These are phyloP conservation scores for Annulohypoxylon nitens DNA, from an alignment of 495 filamentous ascomycete genomes.

Conservation along the genomic window DNA sequence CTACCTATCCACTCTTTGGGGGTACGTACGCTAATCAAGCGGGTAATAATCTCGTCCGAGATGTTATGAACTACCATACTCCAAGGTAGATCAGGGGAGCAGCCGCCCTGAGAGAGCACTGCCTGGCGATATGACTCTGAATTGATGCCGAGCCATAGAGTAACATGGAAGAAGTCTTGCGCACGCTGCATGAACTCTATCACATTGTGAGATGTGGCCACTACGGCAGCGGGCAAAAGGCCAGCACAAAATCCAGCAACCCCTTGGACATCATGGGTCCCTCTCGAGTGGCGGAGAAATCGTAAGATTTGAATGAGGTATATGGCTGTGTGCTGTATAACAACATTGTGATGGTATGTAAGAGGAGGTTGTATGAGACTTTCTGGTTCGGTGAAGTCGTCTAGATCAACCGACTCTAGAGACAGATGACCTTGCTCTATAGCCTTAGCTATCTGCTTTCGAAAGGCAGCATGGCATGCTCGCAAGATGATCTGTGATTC, in stretches of 20 bases:
- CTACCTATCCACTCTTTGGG: no score
- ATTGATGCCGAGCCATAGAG: constrained; percentile 7
- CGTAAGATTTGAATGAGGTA: constrained; percentile 9
- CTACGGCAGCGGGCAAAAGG: constrained; percentile 1
- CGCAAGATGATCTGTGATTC: constrained; percentile 13
- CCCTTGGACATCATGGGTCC: background rate
- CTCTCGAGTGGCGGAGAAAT: constrained; percentile 11
- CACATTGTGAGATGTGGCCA: constrained; percentile 7
- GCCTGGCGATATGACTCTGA: background rate
- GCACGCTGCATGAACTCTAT: constrained; percentile 14
- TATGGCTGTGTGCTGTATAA: constrained; percentile 10
- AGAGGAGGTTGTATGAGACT: constrained; percentile 6
- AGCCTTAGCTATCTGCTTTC: constrained; percentile 1
- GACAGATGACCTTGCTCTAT: constrained; percentile 4
- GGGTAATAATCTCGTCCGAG: background rate
- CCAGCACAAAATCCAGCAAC: constrained; percentile 13
- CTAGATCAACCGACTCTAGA: background rate
- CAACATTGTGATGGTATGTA: constrained; percentile 4
- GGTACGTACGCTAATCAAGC: background rate
- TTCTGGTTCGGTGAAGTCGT: constrained; percentile 7
- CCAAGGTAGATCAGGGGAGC: constrained; percentile 5
- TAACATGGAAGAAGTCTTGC: constrained; percentile 11
- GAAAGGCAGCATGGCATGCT: constrained; percentile 14
- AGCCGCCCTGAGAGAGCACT: background rate
- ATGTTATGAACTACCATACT: constrained; percentile 12